Conservation (phyloP, 2,329 filamentous ascomycete species). For the Fusarium solani-melongenae region DNA sequence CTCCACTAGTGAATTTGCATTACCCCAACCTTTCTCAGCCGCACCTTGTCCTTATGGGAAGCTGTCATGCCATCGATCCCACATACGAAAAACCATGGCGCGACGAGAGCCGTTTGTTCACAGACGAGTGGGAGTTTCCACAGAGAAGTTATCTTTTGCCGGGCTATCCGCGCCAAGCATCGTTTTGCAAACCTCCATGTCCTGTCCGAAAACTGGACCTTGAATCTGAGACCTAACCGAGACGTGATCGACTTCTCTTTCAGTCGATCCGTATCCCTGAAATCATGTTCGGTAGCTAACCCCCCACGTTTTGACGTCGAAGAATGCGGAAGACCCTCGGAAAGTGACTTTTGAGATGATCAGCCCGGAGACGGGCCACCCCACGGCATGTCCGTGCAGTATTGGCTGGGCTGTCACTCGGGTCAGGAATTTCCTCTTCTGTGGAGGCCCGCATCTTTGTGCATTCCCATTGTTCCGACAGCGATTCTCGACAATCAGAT, state of each 20-base stretch:
- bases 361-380: background rate
- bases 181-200: background rate
- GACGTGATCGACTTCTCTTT: background rate
- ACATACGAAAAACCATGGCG: background rate
- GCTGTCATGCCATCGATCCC: background rate
- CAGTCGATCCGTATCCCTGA: background rate
- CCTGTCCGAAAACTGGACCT: background rate
- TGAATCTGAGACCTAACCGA: background rate
- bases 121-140: background rate
- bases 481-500: background rate
- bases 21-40: conserved; percentile 1
- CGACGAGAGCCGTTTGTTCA: background rate
- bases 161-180: background rate
- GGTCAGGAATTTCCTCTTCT: background rate
- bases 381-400: background rate
- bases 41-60: background rate
- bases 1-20: background rate
- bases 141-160: background rate
- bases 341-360: background rate
- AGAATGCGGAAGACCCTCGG: background rate
- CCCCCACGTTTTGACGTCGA: background rate
- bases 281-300: background rate
- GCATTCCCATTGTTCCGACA: background rate
- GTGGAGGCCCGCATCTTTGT: background rate
- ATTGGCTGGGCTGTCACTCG: background rate